Evolutionary conservation across 257 asterid species (phyloP), one percentile per base, ranked within the genome.

Genomic region (Catharanthus roseus): DNA sequence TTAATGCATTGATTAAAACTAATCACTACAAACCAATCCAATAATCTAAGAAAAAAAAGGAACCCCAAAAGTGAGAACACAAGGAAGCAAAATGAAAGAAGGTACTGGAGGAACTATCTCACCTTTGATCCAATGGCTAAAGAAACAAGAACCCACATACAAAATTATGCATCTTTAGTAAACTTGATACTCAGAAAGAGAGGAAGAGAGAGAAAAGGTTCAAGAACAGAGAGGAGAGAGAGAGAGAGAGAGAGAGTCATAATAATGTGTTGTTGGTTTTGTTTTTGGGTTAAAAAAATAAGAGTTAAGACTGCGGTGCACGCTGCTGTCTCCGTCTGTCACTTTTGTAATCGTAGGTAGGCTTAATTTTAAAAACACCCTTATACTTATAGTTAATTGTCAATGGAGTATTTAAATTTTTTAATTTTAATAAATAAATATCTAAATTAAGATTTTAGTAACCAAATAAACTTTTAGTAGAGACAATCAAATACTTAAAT

Each of bases 301-400:
- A n/a, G n/a, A n/a, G n/a, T n/a, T 55, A 55, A 55, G 61, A 55
- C 33, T 23, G 61, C 16, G 13, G 61, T 51, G 57, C 28, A 51
- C 24, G n/a, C n/a, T n/a, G 55, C 24, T 50, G 55, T 50, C 55
- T 50, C 5, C 19, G 55, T 78, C 86, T 79, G 83, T 72, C 82
- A 75, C 58, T 51, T 79, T 74, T 54, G 26, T 69, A 47, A 69
- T 57, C 62, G 73, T 60, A 72, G 44, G n/a, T n/a, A n/a, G n/a
- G n/a, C n/a, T n/a, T n/a, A n/a, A n/a, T n/a, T n/a, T n/a, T n/a
- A n/a, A n/a, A n/a, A n/a, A n/a, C n/a, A n/a, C n/a, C n/a, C n/a
- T n/a, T n/a, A n/a, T n/a, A n/a, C n/a, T n/a, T n/a, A n/a, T n/a
- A n/a, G n/a, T n/a, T n/a, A n/a, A n/a, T n/a, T n/a, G n/a, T n/a